Percentiles rank a stretch among this genome's conserved stretches.
Conservation (phyloP, 345 rosid genomes). For the Dipteronia sinensis region DNA sequence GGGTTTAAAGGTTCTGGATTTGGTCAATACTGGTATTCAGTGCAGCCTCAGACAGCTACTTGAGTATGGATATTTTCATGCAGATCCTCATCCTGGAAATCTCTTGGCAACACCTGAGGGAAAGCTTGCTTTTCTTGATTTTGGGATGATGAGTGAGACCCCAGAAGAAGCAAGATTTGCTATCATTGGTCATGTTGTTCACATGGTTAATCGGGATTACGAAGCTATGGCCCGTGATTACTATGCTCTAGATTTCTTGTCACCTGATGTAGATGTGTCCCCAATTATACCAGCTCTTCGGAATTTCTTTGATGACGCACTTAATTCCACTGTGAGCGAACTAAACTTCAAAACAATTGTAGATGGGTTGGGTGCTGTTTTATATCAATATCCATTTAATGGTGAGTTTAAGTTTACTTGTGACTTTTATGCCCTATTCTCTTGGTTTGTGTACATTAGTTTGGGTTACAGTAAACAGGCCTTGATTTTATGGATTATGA, state of each 20-base stretch:
- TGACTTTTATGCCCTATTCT: not conserved
- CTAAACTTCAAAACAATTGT: conserved; percentile 89
- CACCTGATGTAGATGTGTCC: conserved; percentile 88
- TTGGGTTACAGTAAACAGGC: not conserved
- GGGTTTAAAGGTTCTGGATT: conserved; percentile 93
- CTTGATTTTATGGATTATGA: not conserved
- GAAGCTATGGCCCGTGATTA: conserved; percentile 99
- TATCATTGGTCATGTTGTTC: conserved; percentile 90
- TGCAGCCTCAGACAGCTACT: conserved; percentile 95
- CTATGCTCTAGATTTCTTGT: conserved; percentile 78
- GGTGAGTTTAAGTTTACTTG: conserved; percentile 40
- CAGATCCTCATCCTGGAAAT: conserved; percentile 99
- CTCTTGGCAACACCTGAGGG: conserved; percentile 98
- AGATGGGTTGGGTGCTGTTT: conserved; percentile 90
- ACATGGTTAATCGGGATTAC: conserved; percentile 94
- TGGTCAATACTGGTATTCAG: conserved; percentile 91
- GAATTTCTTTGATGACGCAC: conserved; percentile 91
- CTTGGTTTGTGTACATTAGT: not conserved
- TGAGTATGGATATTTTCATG: conserved; percentile 95
- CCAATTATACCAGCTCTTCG: conserved; percentile 90
- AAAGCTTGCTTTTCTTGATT: conserved; percentile 95
- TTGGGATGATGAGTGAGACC: conserved; percentile 99
- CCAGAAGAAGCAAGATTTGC: conserved; percentile 98
- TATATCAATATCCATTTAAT: conserved; percentile 86
- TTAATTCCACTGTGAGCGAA: conserved; percentile 88